Base-by-base conservation (phyloP, 192 early-diverging fungal species). In the Dissophora ornata region DNA sequence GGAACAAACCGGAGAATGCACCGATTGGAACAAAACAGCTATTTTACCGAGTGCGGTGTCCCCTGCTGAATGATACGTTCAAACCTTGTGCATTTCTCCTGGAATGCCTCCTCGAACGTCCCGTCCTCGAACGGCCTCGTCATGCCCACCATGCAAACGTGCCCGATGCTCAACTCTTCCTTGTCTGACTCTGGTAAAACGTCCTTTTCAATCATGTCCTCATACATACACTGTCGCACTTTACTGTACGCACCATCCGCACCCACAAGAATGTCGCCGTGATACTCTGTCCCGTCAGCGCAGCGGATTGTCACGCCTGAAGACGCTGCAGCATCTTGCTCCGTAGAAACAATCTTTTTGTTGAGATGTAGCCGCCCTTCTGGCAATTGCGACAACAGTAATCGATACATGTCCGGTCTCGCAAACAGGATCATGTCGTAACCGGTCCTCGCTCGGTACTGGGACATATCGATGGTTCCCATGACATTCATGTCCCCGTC, bases 221-320 rank as follows among this genome's bases (percentile, higher is more conserved):
- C 5, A 67, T 11, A 0, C 32, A 67, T 16, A 0, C 29, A 0
- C 41, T 48, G 41, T 2, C 64, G 53, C 1, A 57, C 45, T 4
- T 19, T 30, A 13, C 40, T 54, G 16, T 56, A 48, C 0, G 64
- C 53, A 12, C 64, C 64, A 28, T 56, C 64, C 0, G 64, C 64
- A 9, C 64, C 64, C 8, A 66, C 38, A 4, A 66, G 64, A n/a
- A 66, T 57, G 33, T 66, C 64, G 21, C 64, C 64, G 16, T 41
- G 28, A 26, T 66, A 56, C 2, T 19, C 19, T 18, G 52, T 48
- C 1, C 33, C 38, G 22, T 66, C 53, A 8, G 42, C 11, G 24
- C 53, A 66, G 22, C 42, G 41, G 32, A 66, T 48, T 19, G 47
- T 25, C 16, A 66, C 52, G 10, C 53, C 64, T 16, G n/a, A n/a